Evolutionary conservation across 495 filamentous ascomycete genomes (phyloP).

Genomic region (Penicillium waksmanii): DNA sequence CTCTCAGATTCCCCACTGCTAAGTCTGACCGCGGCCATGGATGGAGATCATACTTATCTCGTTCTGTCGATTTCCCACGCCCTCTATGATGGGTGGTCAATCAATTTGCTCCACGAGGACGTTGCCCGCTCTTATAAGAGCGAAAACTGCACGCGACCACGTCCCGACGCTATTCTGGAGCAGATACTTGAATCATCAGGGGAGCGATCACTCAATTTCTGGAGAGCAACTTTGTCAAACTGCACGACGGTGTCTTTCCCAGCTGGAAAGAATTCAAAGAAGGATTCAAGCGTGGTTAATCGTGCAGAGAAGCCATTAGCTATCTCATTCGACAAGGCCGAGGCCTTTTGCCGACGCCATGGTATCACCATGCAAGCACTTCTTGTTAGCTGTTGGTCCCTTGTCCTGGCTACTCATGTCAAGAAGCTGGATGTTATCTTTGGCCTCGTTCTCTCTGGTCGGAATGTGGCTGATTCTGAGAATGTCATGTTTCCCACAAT

Average conservation of each 20-base stretch:
- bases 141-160: conserved; percentile 21
- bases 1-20: conserved; percentile 19
- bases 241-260: conserved; percentile 30
- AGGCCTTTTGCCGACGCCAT: conserved; percentile 54
- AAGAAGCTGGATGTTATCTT: conserved; percentile 71
- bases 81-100: conserved; percentile 84
- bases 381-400: conserved; percentile 68
- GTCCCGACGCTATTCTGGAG: conserved; percentile 35
- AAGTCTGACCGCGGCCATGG: conserved; percentile 19
- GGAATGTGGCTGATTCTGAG: conserved; percentile 69
- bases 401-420: conserved; percentile 63
- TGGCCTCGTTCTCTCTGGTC: conserved; percentile 72
- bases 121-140: conserved; percentile 47
- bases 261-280: conserved; percentile 18
- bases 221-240: conserved; percentile 38
- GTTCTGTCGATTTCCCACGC: conserved; percentile 70
- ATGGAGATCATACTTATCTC: conserved; percentile 29
- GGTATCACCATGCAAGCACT: conserved; percentile 77
- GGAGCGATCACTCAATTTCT: conserved; percentile 37
- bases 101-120: conserved; percentile 67
- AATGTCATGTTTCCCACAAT: conserved; percentile 81
- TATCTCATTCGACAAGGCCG: conserved; percentile 39
- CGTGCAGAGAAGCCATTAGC: conserved; percentile 36
- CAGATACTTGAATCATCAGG: conserved; percentile 31
- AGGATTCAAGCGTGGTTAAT: conserved; percentile 32